Percentiles rank a stretch among this genome's conserved stretches.
These are phyloP conservation scores for Aspergillus diversus DNA, from an alignment of 495 filamentous ascomycete genomes.

Conservation along the genomic window DNA sequence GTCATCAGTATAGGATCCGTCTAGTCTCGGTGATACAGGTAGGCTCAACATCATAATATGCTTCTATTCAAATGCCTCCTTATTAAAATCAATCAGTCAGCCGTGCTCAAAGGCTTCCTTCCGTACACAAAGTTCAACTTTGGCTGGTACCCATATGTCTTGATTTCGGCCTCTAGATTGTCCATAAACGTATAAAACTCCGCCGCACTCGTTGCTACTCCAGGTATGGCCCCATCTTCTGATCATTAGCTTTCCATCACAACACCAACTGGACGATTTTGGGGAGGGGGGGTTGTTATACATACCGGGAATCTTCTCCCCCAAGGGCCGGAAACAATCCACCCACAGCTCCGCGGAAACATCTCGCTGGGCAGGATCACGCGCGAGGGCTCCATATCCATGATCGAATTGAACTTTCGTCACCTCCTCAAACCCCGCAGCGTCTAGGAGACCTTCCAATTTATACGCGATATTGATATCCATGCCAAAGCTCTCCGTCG, in stretches of 20 bases:
- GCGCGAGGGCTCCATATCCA: conserved; percentile 9
- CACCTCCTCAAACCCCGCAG: conserved; percentile 9
- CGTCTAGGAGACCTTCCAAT: background rate
- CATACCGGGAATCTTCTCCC: conserved; percentile 15
- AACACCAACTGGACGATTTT: background rate
- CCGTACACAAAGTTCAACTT: conserved; percentile 13
- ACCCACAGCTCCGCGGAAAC: conserved; percentile 11
- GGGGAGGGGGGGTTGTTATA: background rate
- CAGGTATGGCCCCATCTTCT: conserved; percentile 15
- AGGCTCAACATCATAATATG: background rate
- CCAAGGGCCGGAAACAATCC: conserved; percentile 13
- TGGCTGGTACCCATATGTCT: conserved; percentile 13
- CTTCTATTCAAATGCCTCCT: background rate
- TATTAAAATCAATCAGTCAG: background rate
- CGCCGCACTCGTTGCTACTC: conserved; percentile 8
- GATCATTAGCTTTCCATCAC: background rate
- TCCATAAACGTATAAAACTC: conserved; percentile 16
- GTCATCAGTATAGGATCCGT: too few species aligned
- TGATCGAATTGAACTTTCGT: conserved; percentile 9
- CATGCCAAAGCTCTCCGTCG: conserved; percentile 13
- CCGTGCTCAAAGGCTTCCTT: background rate
- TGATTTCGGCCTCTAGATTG: conserved; percentile 8
- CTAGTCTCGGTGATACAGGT: too few species aligned
- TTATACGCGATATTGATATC: conserved; percentile 16
- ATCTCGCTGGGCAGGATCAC: conserved; percentile 5